Evolutionary conservation across 1,139 yeast genomes (phyloP).

Genomic region (Candida sp.): DNA sequence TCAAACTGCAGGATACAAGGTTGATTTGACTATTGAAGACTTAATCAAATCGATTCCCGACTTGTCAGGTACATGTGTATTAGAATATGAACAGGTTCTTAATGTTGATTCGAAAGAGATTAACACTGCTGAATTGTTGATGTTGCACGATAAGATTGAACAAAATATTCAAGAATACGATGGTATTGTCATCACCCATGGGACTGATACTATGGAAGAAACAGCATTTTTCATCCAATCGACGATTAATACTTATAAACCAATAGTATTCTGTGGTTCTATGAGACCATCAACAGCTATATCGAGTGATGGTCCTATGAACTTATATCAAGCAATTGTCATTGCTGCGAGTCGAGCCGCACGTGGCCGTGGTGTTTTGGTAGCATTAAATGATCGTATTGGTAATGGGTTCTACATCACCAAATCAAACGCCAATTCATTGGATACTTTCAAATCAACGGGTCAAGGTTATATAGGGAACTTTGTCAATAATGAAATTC

Average conservation of each 20-base stretch:
- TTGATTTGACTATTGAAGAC: constrained; percentile 64
- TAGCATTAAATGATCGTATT: constrained; percentile 63
- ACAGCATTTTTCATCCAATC: constrained; percentile 66
- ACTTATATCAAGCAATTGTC: constrained; percentile 64
- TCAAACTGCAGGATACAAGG: constrained; percentile 67
- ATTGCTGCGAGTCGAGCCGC: constrained; percentile 54
- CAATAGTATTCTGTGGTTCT: constrained; percentile 67
- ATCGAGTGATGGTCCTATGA: constrained; percentile 73
- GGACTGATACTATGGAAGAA: constrained; percentile 71
- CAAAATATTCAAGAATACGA: constrained; percentile 46
- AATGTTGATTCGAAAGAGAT: constrained; percentile 67
- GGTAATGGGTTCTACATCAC: constrained; percentile 70
- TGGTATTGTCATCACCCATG: constrained; percentile 67
- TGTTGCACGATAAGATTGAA: constrained; percentile 37
- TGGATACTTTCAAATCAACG: constrained; percentile 64
- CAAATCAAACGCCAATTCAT: constrained; percentile 64
- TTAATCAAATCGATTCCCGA: constrained; percentile 59
- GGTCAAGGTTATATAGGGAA: constrained; percentile 72
- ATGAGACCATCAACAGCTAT: constrained; percentile 73
- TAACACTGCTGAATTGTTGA: constrained; percentile 35
- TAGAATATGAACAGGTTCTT: constrained; percentile 63
- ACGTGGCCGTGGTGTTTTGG: constrained; percentile 57
- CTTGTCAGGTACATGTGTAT: constrained; percentile 51
- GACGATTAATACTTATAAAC: constrained; percentile 53
- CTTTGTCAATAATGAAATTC: constrained; percentile 63